Evolutionary conservation across 1,139 yeast genomes (phyloP), one percentile per base, ranked within the genome.

Genomic region (Geotrichum aggregatum): DNA sequence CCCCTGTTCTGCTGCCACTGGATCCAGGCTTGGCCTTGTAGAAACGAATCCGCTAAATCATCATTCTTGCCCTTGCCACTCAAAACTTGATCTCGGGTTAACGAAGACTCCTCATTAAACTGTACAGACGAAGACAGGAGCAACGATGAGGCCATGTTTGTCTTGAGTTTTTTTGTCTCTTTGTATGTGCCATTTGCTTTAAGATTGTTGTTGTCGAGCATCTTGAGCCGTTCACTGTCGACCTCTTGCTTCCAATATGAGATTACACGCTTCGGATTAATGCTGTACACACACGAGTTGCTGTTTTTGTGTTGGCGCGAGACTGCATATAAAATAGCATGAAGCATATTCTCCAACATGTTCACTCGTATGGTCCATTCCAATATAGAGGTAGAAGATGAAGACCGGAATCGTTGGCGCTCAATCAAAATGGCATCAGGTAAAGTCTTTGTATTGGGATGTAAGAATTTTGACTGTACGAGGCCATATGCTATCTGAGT

Each of bases 1-100:
- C 13, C 2, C 24, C 47, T 31, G 22, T 42, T 74, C 2, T 59
- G 59, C 50, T 74, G 71, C 81, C 84, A 80, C 14, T 71, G 66
- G 13, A 71, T 53, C 77, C 80, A 79, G 0, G 80, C 72, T 0
- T 80, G 52, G 0, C 79, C 84, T 63, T 83, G 87, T 3, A 82
- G 63, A 16, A 83, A 65, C 0, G 83, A 73, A 61, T 83, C 88
- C 7, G 79, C 76, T 19, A 81, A 63, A 61, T 83, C 88, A 61
- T 83, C 88, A 34, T 77, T 76, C 60, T 82, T 82, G 30, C 67
- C 68, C 2, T 65, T 61, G 28, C 31, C 22, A 24, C 21, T 28
- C 43, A 41, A 31, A 5, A 44, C 30, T 6, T 28, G 30, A 18
- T 19, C 43, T 19, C 47, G 30, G 19, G 47, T 16, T 3, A 3